Percentiles rank a stretch among this genome's conserved stretches.
These are phyloP conservation scores for Gryganskiella cystojenkinii DNA, from an alignment of 192 early-diverging fungal genomes.

Conservation along the genomic window DNA sequence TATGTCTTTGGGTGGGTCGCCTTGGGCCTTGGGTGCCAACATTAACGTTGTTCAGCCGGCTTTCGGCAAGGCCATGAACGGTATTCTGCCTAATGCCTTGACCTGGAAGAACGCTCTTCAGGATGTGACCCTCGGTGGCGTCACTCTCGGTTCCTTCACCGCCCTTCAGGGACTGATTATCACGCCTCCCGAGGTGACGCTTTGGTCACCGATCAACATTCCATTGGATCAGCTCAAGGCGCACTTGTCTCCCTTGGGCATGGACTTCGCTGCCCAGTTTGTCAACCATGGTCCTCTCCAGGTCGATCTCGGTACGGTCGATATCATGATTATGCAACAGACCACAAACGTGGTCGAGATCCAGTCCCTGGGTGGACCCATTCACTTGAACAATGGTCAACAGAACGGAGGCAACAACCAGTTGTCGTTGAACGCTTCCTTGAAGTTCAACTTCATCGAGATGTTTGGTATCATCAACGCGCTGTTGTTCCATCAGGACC, in stretches of 20 bases:
- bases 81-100: slow-evolving; percentile 25
- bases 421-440: slow-evolving; percentile 5
- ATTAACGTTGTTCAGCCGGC: slow-evolving; percentile 15
- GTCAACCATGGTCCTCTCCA: slow-evolving; percentile 33
- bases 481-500: slow-evolving; percentile 9
- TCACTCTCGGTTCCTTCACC: slow-evolving; percentile 26
- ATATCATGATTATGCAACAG: slow-evolving; percentile 18
- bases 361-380: slow-evolving; percentile 24
- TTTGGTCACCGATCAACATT: slow-evolving; percentile 36
- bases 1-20: slow-evolving; percentile 21
- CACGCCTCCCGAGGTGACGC: slow-evolving; percentile 23
- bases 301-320: slow-evolving; percentile 33
- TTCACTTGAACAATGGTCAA: slow-evolving; percentile 29
- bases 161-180: slow-evolving; percentile 18
- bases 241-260: slow-evolving; percentile 27
- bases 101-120: slow-evolving; percentile 35
- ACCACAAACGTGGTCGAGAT: slow-evolving; percentile 16
- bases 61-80: slow-evolving; percentile 18
- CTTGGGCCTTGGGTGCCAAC: slow-evolving; percentile 30
- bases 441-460: slow-evolving; percentile 39
- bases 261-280: slow-evolving; percentile 26
- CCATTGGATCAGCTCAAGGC: slow-evolving; percentile 25
- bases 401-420: slow-evolving; percentile 38
- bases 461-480: slow-evolving; percentile 10
- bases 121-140: slow-evolving; percentile 28